Evolutionary conservation across 192 early-diverging fungal species (phyloP), one percentile per base, ranked within the genome.

Genomic region (Podila minutissima): DNA sequence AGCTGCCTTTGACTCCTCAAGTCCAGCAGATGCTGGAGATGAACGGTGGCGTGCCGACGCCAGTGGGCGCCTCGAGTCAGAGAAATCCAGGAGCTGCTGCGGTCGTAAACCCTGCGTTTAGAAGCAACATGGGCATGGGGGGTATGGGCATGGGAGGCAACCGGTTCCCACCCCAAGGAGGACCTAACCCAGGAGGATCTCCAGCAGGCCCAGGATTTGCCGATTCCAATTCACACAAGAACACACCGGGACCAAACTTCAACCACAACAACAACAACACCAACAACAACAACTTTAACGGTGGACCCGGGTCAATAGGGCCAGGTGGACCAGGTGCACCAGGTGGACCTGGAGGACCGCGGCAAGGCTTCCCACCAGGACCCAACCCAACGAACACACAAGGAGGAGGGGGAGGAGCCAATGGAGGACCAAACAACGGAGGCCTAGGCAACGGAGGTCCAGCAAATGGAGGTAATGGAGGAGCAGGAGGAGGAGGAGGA

Each of bases 91-190:
- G 59, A 32, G 12, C 59, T 0, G 29, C 26, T 0, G 59, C 76
- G 2, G 53, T 66, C 0, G 65, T 72, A 48, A 79, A 79, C n/a
- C 76, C 76, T 38, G 50, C 65, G 10, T 79, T 79, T 29, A 65
- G 62, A 10, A 32, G 53, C 2, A 55, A 55, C 53, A 55, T 55
- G 53, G 41, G 41, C 13, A 46, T 46, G 41, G 41, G 41, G 15
- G 41, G 41, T 13, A 46, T 46, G 15, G 15, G 13, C 41, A 46
- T 46, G 41, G 41, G 41, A 37, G 35, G 35, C 15, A 46, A 58
- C 62, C 71, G 13, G 58, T 72, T 38, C 2, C 62, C 62, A 64
- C 28, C 26, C 24, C 62, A 63, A 9, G 62, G 62, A 63, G 33
- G 33, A 2, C 31, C 31, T 17, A 29, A 62, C 32, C 29, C 37